phyloP scores from a whole-genome alignment of 495 filamentous ascomycete genomes.

The Cairneyella variabilis region DNA sequence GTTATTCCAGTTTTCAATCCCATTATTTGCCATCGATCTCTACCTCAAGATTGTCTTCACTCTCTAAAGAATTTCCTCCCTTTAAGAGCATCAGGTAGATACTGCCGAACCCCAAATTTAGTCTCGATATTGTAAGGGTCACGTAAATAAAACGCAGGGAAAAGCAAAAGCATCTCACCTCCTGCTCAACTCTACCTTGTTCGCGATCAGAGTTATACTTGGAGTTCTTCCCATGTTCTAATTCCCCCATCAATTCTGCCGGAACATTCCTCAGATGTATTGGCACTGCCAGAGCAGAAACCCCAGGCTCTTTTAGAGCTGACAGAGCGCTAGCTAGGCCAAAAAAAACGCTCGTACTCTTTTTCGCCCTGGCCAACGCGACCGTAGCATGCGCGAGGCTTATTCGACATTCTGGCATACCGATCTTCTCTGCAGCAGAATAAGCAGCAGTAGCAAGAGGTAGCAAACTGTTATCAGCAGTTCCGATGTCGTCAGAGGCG shows the following conservation, averaged over 20 bases:
- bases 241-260: slow-evolving; percentile 78
- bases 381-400: slow-evolving; percentile 84
- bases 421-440: slow-evolving; percentile 79
- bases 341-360: slow-evolving; percentile 79
- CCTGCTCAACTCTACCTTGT: too few relatives aligned
- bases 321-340: slow-evolving; percentile 70
- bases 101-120: slow-evolving; percentile 66
- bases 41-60: slow-evolving; percentile 16
- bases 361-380: slow-evolving; percentile 73
- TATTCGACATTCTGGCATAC: slow-evolving; percentile 89
- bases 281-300: slow-evolving; percentile 73
- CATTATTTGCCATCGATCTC: not conserved
- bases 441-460: slow-evolving; percentile 79
- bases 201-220: slow-evolving; percentile 95
- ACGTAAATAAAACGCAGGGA: not conserved
- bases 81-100: slow-evolving; percentile 68
- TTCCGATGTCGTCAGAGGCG: slow-evolving; percentile 83
- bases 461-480: slow-evolving; percentile 82
- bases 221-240: slow-evolving; percentile 82
- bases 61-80: slow-evolving; percentile 75
- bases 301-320: slow-evolving; percentile 68
- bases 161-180: slow-evolving; percentile 10
- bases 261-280: slow-evolving; percentile 86
- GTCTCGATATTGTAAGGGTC: slow-evolving; percentile 4
- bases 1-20: too few relatives aligned